phyloP scores from a whole-genome alignment of 805 yeast species.

The Jamesozyma rosinii region DNA sequence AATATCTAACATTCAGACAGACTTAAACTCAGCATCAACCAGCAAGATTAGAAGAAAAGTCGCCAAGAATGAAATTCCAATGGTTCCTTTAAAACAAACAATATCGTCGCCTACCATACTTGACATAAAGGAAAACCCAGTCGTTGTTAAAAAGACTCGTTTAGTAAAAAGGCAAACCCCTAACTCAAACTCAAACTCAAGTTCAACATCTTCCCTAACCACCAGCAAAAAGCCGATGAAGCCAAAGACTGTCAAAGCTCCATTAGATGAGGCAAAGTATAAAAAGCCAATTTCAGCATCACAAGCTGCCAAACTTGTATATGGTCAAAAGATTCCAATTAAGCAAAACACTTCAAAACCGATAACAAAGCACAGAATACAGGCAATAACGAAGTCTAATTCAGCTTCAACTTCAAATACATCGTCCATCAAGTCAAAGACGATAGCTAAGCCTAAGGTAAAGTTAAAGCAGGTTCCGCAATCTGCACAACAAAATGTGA shows the following conservation, averaged over 20 bases:
- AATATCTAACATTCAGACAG: neutral
- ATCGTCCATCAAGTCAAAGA: neutral
- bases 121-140: conserved; percentile 2
- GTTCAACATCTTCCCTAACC: neutral
- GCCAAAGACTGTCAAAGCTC: neutral
- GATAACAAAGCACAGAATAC: neutral
- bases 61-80: neutral
- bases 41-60: neutral
- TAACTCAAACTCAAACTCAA: neutral
- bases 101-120: conserved; percentile 16
- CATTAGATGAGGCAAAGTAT: neutral
- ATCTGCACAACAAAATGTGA: neutral
- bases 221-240: neutral
- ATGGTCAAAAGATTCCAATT: neutral
- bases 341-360: neutral
- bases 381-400: neutral
- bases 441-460: neutral
- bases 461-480: neutral
- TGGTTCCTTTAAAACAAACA: conserved; percentile 7
- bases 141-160: conserved; percentile 1
- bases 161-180: neutral
- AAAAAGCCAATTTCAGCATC: conserved; percentile 4
- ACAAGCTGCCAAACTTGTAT: conserved; percentile 7
- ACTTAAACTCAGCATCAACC: neutral
- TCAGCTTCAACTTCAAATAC: neutral